A percentile compares a stretch with the other conserved stretches of the same genome.
phyloP scores from a whole-genome alignment of 73 alveolate species.

The Tetrahymena malaccensis region DNA sequence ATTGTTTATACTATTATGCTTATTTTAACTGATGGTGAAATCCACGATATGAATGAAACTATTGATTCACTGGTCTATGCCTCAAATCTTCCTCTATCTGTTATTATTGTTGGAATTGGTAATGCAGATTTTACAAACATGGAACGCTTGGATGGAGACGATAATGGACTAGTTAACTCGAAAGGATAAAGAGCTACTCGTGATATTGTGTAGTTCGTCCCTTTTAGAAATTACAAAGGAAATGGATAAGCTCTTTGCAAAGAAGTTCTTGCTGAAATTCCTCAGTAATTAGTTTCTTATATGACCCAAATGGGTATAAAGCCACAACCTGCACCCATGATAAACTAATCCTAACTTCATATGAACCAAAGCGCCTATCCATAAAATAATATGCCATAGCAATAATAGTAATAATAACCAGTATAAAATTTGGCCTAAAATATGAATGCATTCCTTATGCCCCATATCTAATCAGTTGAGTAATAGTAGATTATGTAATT shows the following conservation, averaged over 20 bases:
- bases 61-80: conserved; percentile 65
- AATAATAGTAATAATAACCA: neutral
- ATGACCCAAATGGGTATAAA: conserved; percentile 29
- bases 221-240: conserved; percentile 57
- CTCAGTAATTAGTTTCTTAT: conserved; percentile 74
- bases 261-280: conserved; percentile 84
- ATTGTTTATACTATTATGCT: conserved; percentile 33
- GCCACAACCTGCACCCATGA: conserved; percentile 16
- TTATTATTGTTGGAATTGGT: conserved; percentile 79
- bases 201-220: conserved; percentile 93
- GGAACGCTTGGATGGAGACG: conserved; percentile 75
- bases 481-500: neutral
- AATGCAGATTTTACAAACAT: conserved; percentile 58
- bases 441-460: neutral
- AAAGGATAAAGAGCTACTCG: conserved; percentile 71
- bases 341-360: neutral
- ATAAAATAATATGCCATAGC: neutral
- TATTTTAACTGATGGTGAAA: conserved; percentile 86
- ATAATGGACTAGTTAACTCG: conserved; percentile 41
- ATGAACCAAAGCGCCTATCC: neutral
- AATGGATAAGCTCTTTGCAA: conserved; percentile 56
- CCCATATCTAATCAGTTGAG: neutral
- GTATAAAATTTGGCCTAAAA: neutral
- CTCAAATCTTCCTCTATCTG: conserved; percentile 64
- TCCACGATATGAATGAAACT: conserved; percentile 75